Evolutionary conservation across 2,329 filamentous ascomycete genomes (phyloP), one percentile per base, ranked within the genome.

Genomic region (Aspergillus terreus): DNA sequence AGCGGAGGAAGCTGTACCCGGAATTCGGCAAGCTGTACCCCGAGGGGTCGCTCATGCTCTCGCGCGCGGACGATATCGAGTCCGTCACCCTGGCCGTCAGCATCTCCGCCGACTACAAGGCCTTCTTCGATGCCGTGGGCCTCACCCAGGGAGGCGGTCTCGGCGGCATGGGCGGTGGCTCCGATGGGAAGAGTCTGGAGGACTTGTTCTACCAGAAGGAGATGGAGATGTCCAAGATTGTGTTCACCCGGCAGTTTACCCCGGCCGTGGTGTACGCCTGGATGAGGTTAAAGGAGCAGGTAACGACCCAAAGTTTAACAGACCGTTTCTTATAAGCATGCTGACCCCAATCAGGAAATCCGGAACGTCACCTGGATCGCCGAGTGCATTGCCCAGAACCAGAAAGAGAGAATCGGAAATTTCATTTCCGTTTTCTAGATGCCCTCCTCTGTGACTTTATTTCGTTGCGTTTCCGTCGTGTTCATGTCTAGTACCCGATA

Each of bases 341-440:
- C 19, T 10, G 40, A 41, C 30, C 14, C 21, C 6, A 21, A 17
- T 3, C 56, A 97, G 92, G 94, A 99, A 87, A 96, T 97, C 65
- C 88, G 94, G 60, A 99, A 99, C 75, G 96, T 99, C 67, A 97
- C 94, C 47, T 99, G 94, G 94, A 99, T 99, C 72, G 88, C 94
- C 19, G 94, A 99, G 75, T 99, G 94, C 77, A 99, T 99, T 82
- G 94, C 94, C 50, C 94, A 99, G 76, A 96, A 96, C 78, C 94
- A 99, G 76, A 99, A 99, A 79, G 94, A 99, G 74, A 85, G 94
- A 69, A 97, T 99, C 71, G 88, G 90, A 63, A 99, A 97, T 76
- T 99, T 95, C 75, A 99, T 99, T 72, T 96, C 91, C 75, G 94
- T 97, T 56, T 96, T 99, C 76, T 96, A 75, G 82, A 47, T 54